Conservation (phyloP, 306 rosid species). For the Cicer arietinum region DNA sequence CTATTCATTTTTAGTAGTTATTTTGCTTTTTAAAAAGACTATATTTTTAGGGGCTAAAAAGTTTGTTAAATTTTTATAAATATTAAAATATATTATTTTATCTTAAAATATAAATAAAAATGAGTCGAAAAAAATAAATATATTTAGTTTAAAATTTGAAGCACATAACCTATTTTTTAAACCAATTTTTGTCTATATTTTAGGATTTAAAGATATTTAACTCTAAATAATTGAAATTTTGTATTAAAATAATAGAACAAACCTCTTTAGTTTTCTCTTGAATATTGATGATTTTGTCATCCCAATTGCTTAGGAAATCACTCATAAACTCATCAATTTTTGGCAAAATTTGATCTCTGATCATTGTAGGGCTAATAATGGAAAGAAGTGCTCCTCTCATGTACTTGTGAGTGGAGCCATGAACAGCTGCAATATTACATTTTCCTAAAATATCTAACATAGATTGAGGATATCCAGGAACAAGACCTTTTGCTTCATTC, state of each 20-base stretch:
- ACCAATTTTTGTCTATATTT: no score
- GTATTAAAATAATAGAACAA: neutral
- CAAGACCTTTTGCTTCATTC: constrained; percentile 95
- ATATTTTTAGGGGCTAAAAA: no score
- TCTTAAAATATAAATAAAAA: no score
- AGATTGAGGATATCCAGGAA: constrained; percentile 97
- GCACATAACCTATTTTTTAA: no score
- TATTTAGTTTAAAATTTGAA: no score
- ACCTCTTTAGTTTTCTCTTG: constrained; percentile 95
- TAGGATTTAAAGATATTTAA: no score
- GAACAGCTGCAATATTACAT: constrained; percentile 94
- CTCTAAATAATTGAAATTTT: no score
- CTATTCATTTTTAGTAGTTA: no score
- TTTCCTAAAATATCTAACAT: constrained; percentile 93
- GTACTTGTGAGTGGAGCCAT: constrained; percentile 94
- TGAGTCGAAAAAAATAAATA: no score
- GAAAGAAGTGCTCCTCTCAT: constrained; percentile 88
- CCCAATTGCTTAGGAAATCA: constrained; percentile 73
- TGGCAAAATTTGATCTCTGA: constrained; percentile 73
- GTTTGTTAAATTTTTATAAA: no score
- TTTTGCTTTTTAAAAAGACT: no score
- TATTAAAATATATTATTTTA: no score
- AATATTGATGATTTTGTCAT: constrained; percentile 69
- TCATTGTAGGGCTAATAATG: constrained; percentile 72
- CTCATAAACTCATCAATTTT: constrained; percentile 85